Base-by-base conservation (phyloP, 176 grass and related monocot genomes). In the Triticum urartu region DNA sequence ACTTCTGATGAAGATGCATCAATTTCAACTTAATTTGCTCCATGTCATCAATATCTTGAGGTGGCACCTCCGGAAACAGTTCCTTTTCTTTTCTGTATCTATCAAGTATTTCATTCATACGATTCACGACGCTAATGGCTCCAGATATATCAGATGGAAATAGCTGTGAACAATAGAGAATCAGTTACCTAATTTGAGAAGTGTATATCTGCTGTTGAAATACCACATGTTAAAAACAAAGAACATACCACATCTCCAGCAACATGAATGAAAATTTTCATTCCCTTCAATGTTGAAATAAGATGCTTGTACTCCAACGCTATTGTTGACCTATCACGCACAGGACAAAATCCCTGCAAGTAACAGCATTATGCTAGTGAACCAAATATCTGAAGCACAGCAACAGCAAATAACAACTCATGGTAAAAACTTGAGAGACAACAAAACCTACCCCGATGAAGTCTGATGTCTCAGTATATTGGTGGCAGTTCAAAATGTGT, bases 401-500 rank as follows among this genome's bases (percentile, higher is more conserved):
- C 35, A 61, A 87, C 75, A 52, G 88, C 75, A 80, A 24, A 75
- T 35, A 24, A 83, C 47, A 30, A 83, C 52, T 79, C 24, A 40
- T 50, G 59, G 78, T 40, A 13, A 81, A 26, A 34, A 78, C 72
- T 63, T 62, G 83, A 9, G 82, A 9, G 21, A 83, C 65, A 6
- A 86, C 21, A 77, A 67, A 73, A 91, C 95, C 7, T 14, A 98
- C 95, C 95, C 95, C 95, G 83, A 95, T 95, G 81, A 98, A 98
- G 86, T 98, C 95, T 79, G 95, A 92, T 43, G 95, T 95, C 85
- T 98, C 95, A 9, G 95, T 98, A 86, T 98, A 98, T 82, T 98
- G 95, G 80, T 98, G 95, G 86, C 95, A 98, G 84, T 98, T 98
- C 88, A 98, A 92, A 84, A 91, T 95, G 75, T 94, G 95, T 68